These are phyloP conservation scores for Nakaseomyces delphensis DNA, from an alignment of 1,139 yeast species.

Conservation along the genomic window DNA sequence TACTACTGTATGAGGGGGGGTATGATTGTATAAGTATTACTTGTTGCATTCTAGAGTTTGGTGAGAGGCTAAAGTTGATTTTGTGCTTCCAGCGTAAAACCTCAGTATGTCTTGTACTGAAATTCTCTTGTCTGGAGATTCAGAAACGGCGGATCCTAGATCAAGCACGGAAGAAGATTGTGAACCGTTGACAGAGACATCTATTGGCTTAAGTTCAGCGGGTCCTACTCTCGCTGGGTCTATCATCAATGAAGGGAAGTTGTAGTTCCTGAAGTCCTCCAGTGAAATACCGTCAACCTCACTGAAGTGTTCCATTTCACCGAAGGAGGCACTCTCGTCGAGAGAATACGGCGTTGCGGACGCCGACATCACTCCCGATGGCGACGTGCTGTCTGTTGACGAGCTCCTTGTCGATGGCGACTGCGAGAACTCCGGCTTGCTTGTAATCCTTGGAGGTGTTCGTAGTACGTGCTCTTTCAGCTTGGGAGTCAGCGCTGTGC, in stretches of 20 bases:
- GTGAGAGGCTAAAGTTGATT: slow-evolving; percentile 8
- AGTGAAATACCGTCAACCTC: slow-evolving; percentile 4
- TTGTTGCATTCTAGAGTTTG: background rate
- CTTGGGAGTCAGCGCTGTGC: background rate
- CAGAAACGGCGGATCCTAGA: background rate
- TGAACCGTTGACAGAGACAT: slow-evolving; percentile 18
- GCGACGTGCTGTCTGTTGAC: slow-evolving; percentile 1
- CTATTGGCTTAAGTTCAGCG: slow-evolving; percentile 12
- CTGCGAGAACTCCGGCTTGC: background rate
- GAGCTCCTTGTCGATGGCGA: slow-evolving; percentile 2
- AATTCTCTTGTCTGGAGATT: slow-evolving; percentile 10
- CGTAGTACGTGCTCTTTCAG: background rate
- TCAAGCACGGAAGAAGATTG: slow-evolving; percentile 16
- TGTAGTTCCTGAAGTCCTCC: slow-evolving; percentile 6
- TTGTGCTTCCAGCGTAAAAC: slow-evolving; percentile 23
- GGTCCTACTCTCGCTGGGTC: background rate
- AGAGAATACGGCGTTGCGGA: too few relatives aligned
- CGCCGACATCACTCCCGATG: slow-evolving; percentile 6
- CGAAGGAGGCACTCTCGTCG: slow-evolving; percentile 6
- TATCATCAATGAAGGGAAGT: slow-evolving; percentile 6
- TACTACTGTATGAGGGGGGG: too few relatives aligned
- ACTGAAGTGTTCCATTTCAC: background rate
- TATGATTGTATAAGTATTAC: too few relatives aligned
- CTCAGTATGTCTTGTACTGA: slow-evolving; percentile 27
- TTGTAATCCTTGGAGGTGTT: background rate